Evolutionary conservation across 192 early-diverging fungal genomes (phyloP).

Genomic region (Coemansia sp.): DNA sequence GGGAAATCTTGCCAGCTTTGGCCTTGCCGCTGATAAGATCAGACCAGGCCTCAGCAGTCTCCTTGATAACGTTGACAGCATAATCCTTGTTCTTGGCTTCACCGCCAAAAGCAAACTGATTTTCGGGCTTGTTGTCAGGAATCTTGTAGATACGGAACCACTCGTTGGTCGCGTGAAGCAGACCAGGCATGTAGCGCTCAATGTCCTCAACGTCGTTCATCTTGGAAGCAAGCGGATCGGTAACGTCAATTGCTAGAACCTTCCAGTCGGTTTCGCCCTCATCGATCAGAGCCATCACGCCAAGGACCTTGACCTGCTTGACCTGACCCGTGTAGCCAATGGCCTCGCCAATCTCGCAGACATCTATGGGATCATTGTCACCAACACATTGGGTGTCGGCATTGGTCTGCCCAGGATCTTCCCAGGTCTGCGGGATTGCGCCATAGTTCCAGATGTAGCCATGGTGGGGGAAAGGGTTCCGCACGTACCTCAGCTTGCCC

Average conservation of each 20-base stretch:
- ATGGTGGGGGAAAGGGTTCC: slow-evolving; percentile 99
- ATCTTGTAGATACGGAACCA: slow-evolving; percentile 99
- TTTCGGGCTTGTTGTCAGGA: slow-evolving; percentile 99
- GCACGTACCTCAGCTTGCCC: slow-evolving; percentile 97
- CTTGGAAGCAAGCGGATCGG: slow-evolving; percentile 95
- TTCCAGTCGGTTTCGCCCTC: slow-evolving; percentile 99
- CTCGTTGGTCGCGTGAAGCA: slow-evolving; percentile 95
- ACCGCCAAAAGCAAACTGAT: slow-evolving; percentile 97
- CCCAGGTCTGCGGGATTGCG: slow-evolving; percentile 99
- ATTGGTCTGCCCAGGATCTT: slow-evolving; percentile 89
- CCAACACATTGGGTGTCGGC: slow-evolving; percentile 94
- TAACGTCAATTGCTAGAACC: slow-evolving; percentile 96
- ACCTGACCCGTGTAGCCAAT: slow-evolving; percentile 92
- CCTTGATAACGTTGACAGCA: slow-evolving; percentile 85
- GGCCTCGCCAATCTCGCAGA: slow-evolving; percentile 96
- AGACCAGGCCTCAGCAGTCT: slow-evolving; percentile 95
- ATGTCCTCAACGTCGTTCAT: slow-evolving; percentile 99
- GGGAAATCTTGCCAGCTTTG: slow-evolving; percentile 73
- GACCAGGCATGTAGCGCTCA: slow-evolving; percentile 94
- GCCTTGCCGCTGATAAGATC: slow-evolving; percentile 72
- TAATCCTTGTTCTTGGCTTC: slow-evolving; percentile 85
- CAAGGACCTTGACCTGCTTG: slow-evolving; percentile 99
- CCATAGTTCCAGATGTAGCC: slow-evolving; percentile 99
- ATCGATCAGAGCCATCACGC: slow-evolving; percentile 98
- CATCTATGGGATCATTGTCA: slow-evolving; percentile 98